A percentile compares a stretch with the other conserved stretches of the same genome.
These are phyloP conservation scores for Melanomma pulvis-pyrius DNA, from an alignment of 495 filamentous ascomycete genomes.

Conservation along the genomic window DNA sequence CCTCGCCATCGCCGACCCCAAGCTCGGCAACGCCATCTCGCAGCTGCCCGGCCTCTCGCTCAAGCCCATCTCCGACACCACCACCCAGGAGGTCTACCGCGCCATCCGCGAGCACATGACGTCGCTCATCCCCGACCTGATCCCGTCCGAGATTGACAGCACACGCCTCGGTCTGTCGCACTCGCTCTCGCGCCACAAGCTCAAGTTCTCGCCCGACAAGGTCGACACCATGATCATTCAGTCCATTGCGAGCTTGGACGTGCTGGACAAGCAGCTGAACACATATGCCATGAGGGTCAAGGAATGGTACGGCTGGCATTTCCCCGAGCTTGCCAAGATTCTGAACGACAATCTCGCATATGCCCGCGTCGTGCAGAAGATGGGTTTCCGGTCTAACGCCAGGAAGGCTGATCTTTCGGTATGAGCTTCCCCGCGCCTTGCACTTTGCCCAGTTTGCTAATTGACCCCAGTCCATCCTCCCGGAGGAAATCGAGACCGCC, in stretches of 20 bases:
- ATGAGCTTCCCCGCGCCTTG: background rate
- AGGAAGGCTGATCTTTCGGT: conserved; percentile 74
- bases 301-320: conserved; percentile 99
- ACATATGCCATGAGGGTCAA: conserved; percentile 98
- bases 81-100: conserved; percentile 85
- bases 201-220: conserved; percentile 99
- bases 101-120: conserved; percentile 88
- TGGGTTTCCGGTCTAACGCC: conserved; percentile 83
- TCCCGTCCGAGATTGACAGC: conserved; percentile 80
- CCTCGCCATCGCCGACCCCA: conserved; percentile 91
- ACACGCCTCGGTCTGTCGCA: conserved; percentile 97
- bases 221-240: conserved; percentile 99
- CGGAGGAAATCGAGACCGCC: conserved; percentile 90
- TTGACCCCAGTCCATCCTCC: conserved; percentile 65
- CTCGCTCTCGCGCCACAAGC: conserved; percentile 95
- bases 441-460: background rate
- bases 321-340: conserved; percentile 95
- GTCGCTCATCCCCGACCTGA: conserved; percentile 86
- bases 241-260: conserved; percentile 89
- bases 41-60: conserved; percentile 87
- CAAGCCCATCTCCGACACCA: conserved; percentile 81
- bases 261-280: conserved; percentile 98
- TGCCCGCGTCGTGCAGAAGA: conserved; percentile 77
- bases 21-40: conserved; percentile 88
- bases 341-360: conserved; percentile 98